Evolutionary conservation across 2,329 filamentous ascomycete species (phyloP), one percentile per base, ranked within the genome.

Genomic region (Penicillium sp.): DNA sequence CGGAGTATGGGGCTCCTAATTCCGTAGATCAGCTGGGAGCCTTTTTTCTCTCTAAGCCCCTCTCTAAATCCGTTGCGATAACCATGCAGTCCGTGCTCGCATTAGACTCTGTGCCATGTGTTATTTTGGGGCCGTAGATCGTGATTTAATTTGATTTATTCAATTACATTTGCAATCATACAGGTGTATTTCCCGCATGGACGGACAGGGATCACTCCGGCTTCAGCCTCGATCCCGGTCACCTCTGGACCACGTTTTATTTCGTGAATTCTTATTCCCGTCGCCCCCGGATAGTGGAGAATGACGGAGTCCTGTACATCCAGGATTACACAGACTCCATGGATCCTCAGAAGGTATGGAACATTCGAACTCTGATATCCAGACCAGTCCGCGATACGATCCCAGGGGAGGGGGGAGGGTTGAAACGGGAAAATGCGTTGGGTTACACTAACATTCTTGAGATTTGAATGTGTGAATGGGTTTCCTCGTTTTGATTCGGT

Each of bases 101-200:
- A 58, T 57, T 62, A 57, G 55, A 61, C 57, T 64, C 57, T 29
- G 29, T 62, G 63, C 63, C 62, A 65, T 63, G 63, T 63, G 62
- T 55, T 29, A 50, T 31, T 47, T 47, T 31, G 45, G 48, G 48
- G 25, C 39, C 39, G 39, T 42, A 42, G 39, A 42, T 42, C 39
- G 39, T 42, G n/a, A 21, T 6, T 42, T 23, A 3, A 21, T 23
- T 42, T 25, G 14, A 42, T 39, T 39, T 16, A 19, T 19, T 19
- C 19, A 19, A 19, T 19, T 16, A 19, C 11, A 27, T 16, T 7
- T 39, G 25, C 23, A 11, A 27, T 37, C 26, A 37, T 25, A 23
- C 31, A 29, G 31, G 42, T 25, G n/a, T 35, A 6, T 49, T 49
- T 49, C 25, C 14, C 54, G 39, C 47, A 42, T 46, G 50, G 39